Percentiles rank a stretch among this genome's conserved stretches.
These are phyloP conservation scores for Actinomortierella ambigua DNA, from an alignment of 371 early-diverging fungal genomes.

Conservation along the genomic window DNA sequence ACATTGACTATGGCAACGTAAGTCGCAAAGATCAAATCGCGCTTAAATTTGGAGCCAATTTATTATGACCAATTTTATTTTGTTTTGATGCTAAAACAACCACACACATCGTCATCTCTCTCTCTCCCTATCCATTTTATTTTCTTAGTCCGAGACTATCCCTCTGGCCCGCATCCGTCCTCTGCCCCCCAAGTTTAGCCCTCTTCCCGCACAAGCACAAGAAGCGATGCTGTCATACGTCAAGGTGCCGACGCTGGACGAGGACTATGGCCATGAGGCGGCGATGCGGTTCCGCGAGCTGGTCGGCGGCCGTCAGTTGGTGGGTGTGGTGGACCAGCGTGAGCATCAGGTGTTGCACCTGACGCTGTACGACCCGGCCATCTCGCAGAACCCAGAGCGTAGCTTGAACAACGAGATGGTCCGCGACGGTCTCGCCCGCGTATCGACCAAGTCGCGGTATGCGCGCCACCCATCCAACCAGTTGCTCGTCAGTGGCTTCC, in stretches of 20 bases:
- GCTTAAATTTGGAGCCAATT: not conserved
- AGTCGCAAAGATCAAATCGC: constrained; percentile 15
- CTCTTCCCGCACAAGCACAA: constrained; percentile 78
- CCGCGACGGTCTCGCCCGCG: constrained; percentile 75
- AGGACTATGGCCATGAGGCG: constrained; percentile 83
- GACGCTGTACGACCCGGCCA: constrained; percentile 72
- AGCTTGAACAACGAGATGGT: constrained; percentile 83
- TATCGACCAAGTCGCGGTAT: constrained; percentile 63
- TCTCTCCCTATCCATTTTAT: not conserved
- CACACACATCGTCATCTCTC: not conserved
- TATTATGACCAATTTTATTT: too few species aligned
- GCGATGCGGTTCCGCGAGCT: constrained; percentile 69
- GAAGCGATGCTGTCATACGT: constrained; percentile 88
- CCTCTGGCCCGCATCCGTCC: constrained; percentile 64
- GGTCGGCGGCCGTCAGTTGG: constrained; percentile 71
- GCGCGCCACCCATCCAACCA: constrained; percentile 57
- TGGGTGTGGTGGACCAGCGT: constrained; percentile 76
- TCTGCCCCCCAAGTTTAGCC: constrained; percentile 65
- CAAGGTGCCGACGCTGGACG: constrained; percentile 65
- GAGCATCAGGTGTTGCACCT: constrained; percentile 65
- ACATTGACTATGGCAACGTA: constrained; percentile 94
- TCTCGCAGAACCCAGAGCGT: constrained; percentile 63
- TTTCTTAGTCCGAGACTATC: constrained; percentile 61
- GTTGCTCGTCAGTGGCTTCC: constrained; percentile 54
- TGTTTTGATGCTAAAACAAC: not conserved